Evolutionary conservation across 129 eudicot genomes (phyloP).

Genomic region (Escallonia rubra): DNA sequence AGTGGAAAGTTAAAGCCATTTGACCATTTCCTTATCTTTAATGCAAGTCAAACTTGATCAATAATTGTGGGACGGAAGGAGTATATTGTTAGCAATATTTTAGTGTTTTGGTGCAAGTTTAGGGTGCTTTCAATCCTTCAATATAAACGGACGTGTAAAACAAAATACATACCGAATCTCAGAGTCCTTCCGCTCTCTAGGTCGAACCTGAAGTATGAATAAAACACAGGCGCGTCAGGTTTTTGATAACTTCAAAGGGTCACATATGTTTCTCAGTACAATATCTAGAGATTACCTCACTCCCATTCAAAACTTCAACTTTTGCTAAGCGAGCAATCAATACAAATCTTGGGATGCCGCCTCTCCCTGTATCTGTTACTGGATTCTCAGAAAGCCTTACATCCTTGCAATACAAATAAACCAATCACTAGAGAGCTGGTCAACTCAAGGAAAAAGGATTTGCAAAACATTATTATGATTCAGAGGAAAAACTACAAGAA

Average conservation of each 20-base stretch:
- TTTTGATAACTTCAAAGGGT: neutral
- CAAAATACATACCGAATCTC: slow-evolving; percentile 66
- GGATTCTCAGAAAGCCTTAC: slow-evolving; percentile 85
- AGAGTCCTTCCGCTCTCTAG: slow-evolving; percentile 87
- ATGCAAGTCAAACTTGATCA: too few relatives aligned
- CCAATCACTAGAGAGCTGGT: neutral
- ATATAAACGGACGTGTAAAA: neutral
- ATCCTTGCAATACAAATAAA: slow-evolving; percentile 38
- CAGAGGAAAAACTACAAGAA: too few relatives aligned
- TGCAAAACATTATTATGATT: too few relatives aligned
- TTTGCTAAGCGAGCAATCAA: slow-evolving; percentile 77
- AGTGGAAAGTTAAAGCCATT: too few relatives aligned
- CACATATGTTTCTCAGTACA: neutral
- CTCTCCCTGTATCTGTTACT: slow-evolving; percentile 65
- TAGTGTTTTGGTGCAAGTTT: neutral
- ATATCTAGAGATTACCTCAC: slow-evolving; percentile 53
- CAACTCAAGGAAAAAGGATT: too few relatives aligned
- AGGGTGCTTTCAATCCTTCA: neutral
- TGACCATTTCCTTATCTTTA: too few relatives aligned
- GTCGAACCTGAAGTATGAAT: slow-evolving; percentile 50
- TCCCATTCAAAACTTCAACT: slow-evolving; percentile 69
- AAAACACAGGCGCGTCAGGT: slow-evolving; percentile 14
- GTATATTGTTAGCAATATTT: too few relatives aligned
- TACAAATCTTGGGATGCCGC: slow-evolving; percentile 71
- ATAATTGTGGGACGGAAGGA: too few relatives aligned